Evolutionary conservation across 1,284 basidiomycete genomes (phyloP), one percentile per base, ranked within the genome.

Genomic region (Sphaerobolus stellatus): DNA sequence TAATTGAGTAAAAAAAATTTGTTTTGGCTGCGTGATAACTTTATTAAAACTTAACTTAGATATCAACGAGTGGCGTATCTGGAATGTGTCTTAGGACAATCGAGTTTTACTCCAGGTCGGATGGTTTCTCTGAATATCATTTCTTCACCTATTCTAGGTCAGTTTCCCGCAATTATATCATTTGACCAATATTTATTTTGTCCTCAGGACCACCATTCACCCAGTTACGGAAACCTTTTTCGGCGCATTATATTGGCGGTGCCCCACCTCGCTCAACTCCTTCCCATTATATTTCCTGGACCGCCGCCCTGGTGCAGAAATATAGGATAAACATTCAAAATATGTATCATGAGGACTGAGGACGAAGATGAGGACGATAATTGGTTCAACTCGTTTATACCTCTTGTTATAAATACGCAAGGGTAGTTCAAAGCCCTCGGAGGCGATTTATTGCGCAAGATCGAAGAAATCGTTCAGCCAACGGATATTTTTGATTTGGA

Each of bases 391-490:
- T 82, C 85, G 52, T 56, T 68, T n/a, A 78, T 92, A 4, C 96
- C 96, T 0, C 81, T 99, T 5, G 80, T 98, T 8, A 82, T 98
- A 53, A 99, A 99, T 68, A 98, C 92, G 0, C 95, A 96, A 82
- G 96, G 96, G 2, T 99, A 96, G 96, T 82, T 84, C 14, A 98
- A 96, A 68, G 96, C 96, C 2, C 82, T 98, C 1, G 96, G 96
- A 2, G 87, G 86, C 18, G 92, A 97, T 61, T 72, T 99, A 3
- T 80, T 86, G 9, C 68, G 69, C 2, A 81, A 81, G 58, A 84
- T 98, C 45, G 86, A 94, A 65, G 78, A 77, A 2, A 71, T 86
- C 16, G 71, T 86, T 1, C 74, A 81, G 46, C 85, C 93, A 0
- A 84, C 83, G 0, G 76, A 83, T 60, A 72, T 91, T 24, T 89